Conservation (phyloP, 768 basidiomycete genomes). For the Pulveroboletus ravenelii region DNA sequence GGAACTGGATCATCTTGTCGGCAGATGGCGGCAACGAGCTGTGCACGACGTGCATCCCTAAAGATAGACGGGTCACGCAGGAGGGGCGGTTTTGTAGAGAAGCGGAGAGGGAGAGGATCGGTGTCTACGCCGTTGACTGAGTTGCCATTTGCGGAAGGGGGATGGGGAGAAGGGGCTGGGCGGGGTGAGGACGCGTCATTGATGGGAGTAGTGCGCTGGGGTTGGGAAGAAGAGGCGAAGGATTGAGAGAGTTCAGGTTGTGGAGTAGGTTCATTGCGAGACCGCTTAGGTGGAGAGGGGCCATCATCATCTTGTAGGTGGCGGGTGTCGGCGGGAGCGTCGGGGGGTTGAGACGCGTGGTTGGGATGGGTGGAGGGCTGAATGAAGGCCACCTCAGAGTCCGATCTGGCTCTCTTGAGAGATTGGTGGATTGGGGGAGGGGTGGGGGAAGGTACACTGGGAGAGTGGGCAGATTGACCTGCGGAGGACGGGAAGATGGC, state of each 20-base stretch:
- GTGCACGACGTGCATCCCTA: conserved; percentile 51
- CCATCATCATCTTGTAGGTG: conserved; percentile 56
- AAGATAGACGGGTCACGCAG: conserved; percentile 51
- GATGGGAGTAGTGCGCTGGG: conserved; percentile 30
- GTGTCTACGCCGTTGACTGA: conserved; percentile 37
- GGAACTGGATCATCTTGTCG: conserved; percentile 62
- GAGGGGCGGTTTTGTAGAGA: conserved; percentile 61
- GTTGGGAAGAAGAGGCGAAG: conserved; percentile 15
- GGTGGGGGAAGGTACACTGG: conserved; percentile 49
- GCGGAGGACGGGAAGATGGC: conserved; percentile 53
- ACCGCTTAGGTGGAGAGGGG: conserved; percentile 68
- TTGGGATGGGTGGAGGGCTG: conserved; percentile 15
- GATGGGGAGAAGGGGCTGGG: conserved; percentile 45
- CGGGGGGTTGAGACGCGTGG: conserved; percentile 25
- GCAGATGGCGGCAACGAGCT: conserved; percentile 62
- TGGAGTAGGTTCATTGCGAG: conserved; percentile 50
- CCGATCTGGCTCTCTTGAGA: conserved; percentile 61
- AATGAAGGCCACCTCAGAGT: conserved; percentile 47
- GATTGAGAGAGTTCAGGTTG: conserved; percentile 30
- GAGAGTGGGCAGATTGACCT: conserved; percentile 42
- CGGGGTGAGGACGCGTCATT: conserved; percentile 31
- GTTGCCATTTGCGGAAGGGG: conserved; percentile 42
- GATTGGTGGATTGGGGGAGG: conserved; percentile 44
- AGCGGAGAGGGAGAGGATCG: conserved; percentile 49
- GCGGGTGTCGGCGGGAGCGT: conserved; percentile 40